Evolutionary conservation across 2,329 filamentous ascomycete genomes (phyloP).

Genomic region (Geosmithia morbida): DNA sequence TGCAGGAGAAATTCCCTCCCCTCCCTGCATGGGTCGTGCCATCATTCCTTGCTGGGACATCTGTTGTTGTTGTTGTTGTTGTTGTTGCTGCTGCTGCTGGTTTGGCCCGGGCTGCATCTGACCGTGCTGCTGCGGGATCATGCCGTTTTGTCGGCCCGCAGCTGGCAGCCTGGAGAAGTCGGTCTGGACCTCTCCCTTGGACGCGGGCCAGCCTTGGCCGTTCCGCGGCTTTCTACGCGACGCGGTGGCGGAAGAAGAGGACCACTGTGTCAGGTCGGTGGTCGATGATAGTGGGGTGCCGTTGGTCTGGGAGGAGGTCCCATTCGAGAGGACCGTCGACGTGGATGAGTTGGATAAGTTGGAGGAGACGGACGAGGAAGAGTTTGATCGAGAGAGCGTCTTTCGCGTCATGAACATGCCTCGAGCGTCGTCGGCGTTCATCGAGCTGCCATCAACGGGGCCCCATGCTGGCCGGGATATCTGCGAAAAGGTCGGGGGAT

Average conservation of each 20-base stretch:
- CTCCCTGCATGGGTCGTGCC: conserved; percentile 41
- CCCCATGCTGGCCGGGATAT: conserved; percentile 53
- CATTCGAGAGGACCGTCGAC: conserved; percentile 49
- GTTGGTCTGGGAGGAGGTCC: conserved; percentile 39
- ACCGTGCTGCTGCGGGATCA: conserved; percentile 16
- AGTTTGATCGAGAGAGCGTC: conserved; percentile 73
- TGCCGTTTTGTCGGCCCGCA: conserved; percentile 27
- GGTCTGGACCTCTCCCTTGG: conserved; percentile 29
- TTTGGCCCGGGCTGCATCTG: conserved; percentile 14
- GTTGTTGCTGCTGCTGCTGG: conserved; percentile 1
- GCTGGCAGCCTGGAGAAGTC: conserved; percentile 30
- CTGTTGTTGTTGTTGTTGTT: neutral
- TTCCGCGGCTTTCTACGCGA: conserved; percentile 36
- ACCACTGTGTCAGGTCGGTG: conserved; percentile 36
- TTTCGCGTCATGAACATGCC: conserved; percentile 87
- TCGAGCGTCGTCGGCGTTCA: conserved; percentile 72
- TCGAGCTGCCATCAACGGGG: conserved; percentile 46
- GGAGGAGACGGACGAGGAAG: conserved; percentile 59
- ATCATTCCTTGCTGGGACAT: conserved; percentile 33
- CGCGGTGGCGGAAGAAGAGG: conserved; percentile 25
- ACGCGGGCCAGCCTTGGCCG: conserved; percentile 26
- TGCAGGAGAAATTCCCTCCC: conserved; percentile 45
- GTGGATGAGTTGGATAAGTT: conserved; percentile 44
- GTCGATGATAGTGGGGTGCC: conserved; percentile 33
- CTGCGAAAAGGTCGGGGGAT: conserved; percentile 47